A percentile compares a stretch with the other conserved stretches of the same genome.
phyloP scores from a whole-genome alignment of 106 monocot genomes.

The Posidonia australis region DNA sequence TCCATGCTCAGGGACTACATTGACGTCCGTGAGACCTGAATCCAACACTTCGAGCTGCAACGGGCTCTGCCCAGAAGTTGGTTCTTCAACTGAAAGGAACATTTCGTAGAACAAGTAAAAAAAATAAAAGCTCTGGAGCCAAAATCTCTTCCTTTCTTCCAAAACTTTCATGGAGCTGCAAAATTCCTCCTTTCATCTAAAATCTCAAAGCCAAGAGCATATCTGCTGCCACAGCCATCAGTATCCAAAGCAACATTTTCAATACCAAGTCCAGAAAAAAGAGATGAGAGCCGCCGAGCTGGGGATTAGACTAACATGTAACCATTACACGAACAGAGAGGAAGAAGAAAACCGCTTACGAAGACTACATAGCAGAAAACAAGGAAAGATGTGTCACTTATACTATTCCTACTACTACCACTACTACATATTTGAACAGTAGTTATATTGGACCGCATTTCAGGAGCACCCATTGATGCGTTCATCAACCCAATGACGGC shows the following conservation, averaged over 20 bases:
- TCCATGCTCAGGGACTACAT: slow-evolving; percentile 23
- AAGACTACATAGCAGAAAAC: too few species aligned
- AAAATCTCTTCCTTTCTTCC: too few species aligned
- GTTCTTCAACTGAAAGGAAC: slow-evolving; percentile 8
- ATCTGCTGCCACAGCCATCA: too few species aligned
- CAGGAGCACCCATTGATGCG: not conserved
- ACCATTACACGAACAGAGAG: too few species aligned
- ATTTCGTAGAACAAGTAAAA: not conserved
- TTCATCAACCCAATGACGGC: not conserved
- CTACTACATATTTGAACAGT: not conserved
- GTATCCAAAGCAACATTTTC: too few species aligned
- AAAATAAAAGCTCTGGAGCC: not conserved
- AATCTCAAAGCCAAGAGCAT: too few species aligned
- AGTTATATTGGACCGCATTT: not conserved
- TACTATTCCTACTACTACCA: not conserved
- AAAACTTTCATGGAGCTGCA: not conserved
- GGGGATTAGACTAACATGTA: too few species aligned
- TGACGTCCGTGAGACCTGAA: slow-evolving; percentile 15
- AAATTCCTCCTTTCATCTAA: not conserved
- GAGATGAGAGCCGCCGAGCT: too few species aligned
- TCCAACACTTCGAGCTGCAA: not conserved
- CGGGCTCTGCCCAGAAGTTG: not conserved
- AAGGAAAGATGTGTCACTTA: too few species aligned
- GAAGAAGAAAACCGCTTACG: too few species aligned
- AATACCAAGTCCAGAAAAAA: too few species aligned